phyloP scores from a whole-genome alignment of 306 rosid species.

The Glycine soja region DNA sequence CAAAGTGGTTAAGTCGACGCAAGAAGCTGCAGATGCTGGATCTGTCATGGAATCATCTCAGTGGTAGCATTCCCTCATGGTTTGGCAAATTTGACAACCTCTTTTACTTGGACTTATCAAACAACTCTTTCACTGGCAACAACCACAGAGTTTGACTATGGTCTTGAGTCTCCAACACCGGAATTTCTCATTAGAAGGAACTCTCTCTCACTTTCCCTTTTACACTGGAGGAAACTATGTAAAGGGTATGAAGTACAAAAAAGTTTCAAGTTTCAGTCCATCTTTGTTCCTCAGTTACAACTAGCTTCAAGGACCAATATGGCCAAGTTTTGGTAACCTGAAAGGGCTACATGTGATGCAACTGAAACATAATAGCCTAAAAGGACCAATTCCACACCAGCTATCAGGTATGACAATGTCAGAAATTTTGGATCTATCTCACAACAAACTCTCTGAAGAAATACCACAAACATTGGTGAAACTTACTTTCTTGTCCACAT shows the following conservation, averaged over 20 bases:
- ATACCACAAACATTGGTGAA: too few species aligned
- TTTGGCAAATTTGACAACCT: conserved; percentile 42
- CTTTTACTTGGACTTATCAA: conserved; percentile 34
- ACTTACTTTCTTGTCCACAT: too few species aligned
- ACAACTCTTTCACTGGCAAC: conserved; percentile 54
- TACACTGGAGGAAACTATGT: not conserved
- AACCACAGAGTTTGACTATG: conserved; percentile 44
- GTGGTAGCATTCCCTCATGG: conserved; percentile 52
- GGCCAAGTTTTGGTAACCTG: conserved; percentile 47
- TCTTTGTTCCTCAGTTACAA: conserved; percentile 44
- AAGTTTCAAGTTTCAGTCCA: conserved; percentile 39
- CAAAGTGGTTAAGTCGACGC: conserved; percentile 57
- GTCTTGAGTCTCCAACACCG: conserved; percentile 5
- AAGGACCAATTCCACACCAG: conserved; percentile 34
- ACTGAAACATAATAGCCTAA: conserved; percentile 35
- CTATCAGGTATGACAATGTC: conserved; percentile 40
- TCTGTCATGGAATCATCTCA: conserved; percentile 58
- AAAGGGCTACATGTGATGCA: conserved; percentile 46
- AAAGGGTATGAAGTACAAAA: conserved; percentile 12
- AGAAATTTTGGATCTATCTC: too few species aligned
- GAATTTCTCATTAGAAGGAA: conserved; percentile 28
- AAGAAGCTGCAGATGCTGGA: conserved; percentile 53
- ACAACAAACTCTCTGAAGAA: too few species aligned
- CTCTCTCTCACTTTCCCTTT: conserved; percentile 1
- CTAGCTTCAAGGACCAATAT: conserved; percentile 46